Evolutionary conservation across 495 filamentous ascomycete genomes (phyloP), one percentile per base, ranked within the genome.

Genomic region (Cryomyces antarcticus): DNA sequence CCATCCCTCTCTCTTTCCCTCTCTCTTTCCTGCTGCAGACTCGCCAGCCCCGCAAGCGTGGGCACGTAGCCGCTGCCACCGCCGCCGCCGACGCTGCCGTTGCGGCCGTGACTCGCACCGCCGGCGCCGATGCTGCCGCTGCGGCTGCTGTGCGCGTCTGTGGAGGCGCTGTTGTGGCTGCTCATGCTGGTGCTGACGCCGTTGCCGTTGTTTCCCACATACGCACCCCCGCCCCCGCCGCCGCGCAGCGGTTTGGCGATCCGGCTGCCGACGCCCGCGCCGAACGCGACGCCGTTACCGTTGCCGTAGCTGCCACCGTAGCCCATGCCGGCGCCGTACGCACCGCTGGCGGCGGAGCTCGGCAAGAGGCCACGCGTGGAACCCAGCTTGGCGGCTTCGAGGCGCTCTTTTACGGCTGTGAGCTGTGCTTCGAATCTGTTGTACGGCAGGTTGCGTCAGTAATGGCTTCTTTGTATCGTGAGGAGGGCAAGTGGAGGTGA

Each of bases 371-470:
- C 81, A 46, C 83, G 79, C 9, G 86, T 88, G 43, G 76, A 82
- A 50, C 85, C 85, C 41, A 76, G 71, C 63, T 95, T 97, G 52
- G 85, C 89, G 41, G 87, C 86, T 61, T 96, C 89, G 44, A 96
- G 77, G 48, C 89, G 80, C 63, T 96, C 89, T 66, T 95, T 96
- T 58, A 97, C 89, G 44, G 86, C 86, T 4, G 86, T 80, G 57
- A 97, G 80, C 64, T 97, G 89, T 11, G 80, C 76, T 68, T 97
- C 89, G 68, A 97, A 97, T 60, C 89, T 93, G 57, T 48, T 49
- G 41, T 35, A 37, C 37, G 28, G 30, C 17, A 24, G 17, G 17
- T 24, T 24, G 17, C 17, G 17, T 24, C 17, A 24, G 17, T 29
- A 5, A 31, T 27, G 4, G 30, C 28, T 5, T 6, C 7, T 29